A percentile compares a stretch with the other conserved stretches of the same genome.
phyloP scores from a whole-genome alignment of 768 basidiomycete species.

The Myochromella boudieri region DNA sequence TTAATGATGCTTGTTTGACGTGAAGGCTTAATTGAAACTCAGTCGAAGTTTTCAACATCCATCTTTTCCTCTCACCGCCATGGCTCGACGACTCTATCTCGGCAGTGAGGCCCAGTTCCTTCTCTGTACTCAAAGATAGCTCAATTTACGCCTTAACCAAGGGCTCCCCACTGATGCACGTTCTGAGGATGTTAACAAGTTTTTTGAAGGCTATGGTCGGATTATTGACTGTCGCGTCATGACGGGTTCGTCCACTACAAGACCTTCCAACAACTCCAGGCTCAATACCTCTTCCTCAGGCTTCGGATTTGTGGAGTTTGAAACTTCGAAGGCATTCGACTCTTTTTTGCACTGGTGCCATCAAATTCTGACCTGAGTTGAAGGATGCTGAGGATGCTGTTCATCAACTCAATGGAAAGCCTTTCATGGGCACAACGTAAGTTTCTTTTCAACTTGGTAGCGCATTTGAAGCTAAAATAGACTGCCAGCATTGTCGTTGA shows the following conservation, averaged over 20 bases:
- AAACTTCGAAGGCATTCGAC: slow-evolving; percentile 64
- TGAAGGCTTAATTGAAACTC: slow-evolving; percentile 44
- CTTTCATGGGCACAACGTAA: slow-evolving; percentile 87
- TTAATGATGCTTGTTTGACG: slow-evolving; percentile 19
- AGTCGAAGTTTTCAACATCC: slow-evolving; percentile 30
- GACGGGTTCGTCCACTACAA: slow-evolving; percentile 63
- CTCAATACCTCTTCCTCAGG: slow-evolving; percentile 44
- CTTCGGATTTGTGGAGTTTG: slow-evolving; percentile 98
- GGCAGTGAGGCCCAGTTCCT: slow-evolving; percentile 65
- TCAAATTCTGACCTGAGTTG: slow-evolving; percentile 13
- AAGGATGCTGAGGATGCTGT: slow-evolving; percentile 97
- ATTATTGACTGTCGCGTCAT: slow-evolving; percentile 92
- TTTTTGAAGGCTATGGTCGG: slow-evolving; percentile 88
- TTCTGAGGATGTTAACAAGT: slow-evolving; percentile 80
- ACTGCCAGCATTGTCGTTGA: slow-evolving; percentile 85
- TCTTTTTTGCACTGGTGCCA: neutral
- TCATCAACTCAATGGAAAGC: slow-evolving; percentile 81
- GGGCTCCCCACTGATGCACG: slow-evolving; percentile 84
- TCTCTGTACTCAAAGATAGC: neutral
- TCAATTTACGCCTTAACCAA: slow-evolving; percentile 27
- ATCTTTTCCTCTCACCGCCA: slow-evolving; percentile 43
- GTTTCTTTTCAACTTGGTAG: slow-evolving; percentile 13
- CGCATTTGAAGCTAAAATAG: neutral
- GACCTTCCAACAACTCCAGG: slow-evolving; percentile 13
- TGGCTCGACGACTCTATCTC: slow-evolving; percentile 85